Base-by-base conservation (phyloP, 2,329 filamentous ascomycete species). In the Pseudopithomyces chartarum region DNA sequence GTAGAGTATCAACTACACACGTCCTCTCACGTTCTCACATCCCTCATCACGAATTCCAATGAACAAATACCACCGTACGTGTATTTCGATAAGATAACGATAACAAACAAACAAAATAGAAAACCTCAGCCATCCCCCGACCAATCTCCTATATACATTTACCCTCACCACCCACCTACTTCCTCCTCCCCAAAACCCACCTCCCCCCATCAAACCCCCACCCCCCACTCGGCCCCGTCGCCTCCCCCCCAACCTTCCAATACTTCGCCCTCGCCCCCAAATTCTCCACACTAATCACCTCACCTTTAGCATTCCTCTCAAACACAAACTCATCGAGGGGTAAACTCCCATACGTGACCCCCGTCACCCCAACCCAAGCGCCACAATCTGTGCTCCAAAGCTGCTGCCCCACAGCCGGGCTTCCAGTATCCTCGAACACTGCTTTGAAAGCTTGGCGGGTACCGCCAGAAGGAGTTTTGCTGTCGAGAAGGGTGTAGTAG, bases 241-340 rank as follows among this genome's bases (percentile, higher is more conserved):
- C n/a, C 44, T 29, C 34, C 20, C 26, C 33, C 26, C 23, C 29
- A 15, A 51, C 26, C 52, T 67, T 67, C 51, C 53, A 59, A 3
- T 59, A 59, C 22, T 55, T 67, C 33, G 36, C 46, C 42, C 62
- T 62, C 20, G 66, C 22, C 17, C 64, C 66, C 51, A 69, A 39
- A 54, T 69, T 69, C 19, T 60, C 59, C 6, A 69, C 59, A 53
- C 66, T 67, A 1, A 55, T 53, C 6, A 67, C 66, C 29, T 59
- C 61, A 2, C 64, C 66, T n/a, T 20, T 48, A 6, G n/a, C 43
- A 53, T 67, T 60, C 32, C 64, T 57, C 34, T 63, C 57, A 43
- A 68, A 69, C 11, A 69, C 52, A 44, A 69, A 68, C 52, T 68
- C 65, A 55, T 69, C 64, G 1, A 68, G 39, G 2, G 65, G 65